These are phyloP conservation scores for Fraxinus cuspidata DNA, from an alignment of 257 asterid species.

Conservation along the genomic window DNA sequence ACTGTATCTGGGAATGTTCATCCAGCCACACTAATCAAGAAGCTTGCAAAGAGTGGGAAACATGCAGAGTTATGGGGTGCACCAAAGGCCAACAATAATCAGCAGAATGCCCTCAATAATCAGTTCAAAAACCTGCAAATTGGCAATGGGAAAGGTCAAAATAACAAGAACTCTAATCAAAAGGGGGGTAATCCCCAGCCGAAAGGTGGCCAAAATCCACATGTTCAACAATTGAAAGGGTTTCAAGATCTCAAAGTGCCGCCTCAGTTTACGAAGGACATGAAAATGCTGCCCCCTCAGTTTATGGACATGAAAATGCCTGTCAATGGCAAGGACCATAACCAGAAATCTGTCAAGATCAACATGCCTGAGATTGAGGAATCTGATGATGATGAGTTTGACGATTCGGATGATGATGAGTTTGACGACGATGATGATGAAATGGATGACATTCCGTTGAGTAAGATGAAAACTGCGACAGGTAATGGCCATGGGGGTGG, in stretches of 20 bases:
- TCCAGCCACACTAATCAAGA: slow-evolving; percentile 77
- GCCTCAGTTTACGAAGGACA: slow-evolving; percentile 45
- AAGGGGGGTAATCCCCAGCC: slow-evolving; percentile 39
- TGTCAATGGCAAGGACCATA: slow-evolving; percentile 30
- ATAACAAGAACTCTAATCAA: slow-evolving; percentile 38
- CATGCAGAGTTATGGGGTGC: slow-evolving; percentile 90
- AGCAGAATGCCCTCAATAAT: slow-evolving; percentile 46
- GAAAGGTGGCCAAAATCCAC: slow-evolving; percentile 42
- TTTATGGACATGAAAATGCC: slow-evolving; percentile 45
- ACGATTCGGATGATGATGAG: slow-evolving; percentile 39
- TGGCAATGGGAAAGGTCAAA: slow-evolving; percentile 53
- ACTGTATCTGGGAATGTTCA: slow-evolving; percentile 88
- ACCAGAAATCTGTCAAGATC: slow-evolving; percentile 62
- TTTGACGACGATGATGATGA: slow-evolving; percentile 58
- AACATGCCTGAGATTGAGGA: slow-evolving; percentile 44
- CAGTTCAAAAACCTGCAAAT: slow-evolving; percentile 68
- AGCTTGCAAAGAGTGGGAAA: slow-evolving; percentile 77
- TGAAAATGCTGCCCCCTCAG: slow-evolving; percentile 16
- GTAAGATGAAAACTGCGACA: slow-evolving; percentile 53
- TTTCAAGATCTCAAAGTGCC: slow-evolving; percentile 62
- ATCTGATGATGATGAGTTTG: slow-evolving; percentile 39
- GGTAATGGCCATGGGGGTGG: slow-evolving; percentile 39
- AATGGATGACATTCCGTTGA: slow-evolving; percentile 40
- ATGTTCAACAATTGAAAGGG: slow-evolving; percentile 49
- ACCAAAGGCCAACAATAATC: slow-evolving; percentile 55